Conservation (phyloP, 2,329 filamentous ascomycete species). For the Trichoderma polysporum region DNA sequence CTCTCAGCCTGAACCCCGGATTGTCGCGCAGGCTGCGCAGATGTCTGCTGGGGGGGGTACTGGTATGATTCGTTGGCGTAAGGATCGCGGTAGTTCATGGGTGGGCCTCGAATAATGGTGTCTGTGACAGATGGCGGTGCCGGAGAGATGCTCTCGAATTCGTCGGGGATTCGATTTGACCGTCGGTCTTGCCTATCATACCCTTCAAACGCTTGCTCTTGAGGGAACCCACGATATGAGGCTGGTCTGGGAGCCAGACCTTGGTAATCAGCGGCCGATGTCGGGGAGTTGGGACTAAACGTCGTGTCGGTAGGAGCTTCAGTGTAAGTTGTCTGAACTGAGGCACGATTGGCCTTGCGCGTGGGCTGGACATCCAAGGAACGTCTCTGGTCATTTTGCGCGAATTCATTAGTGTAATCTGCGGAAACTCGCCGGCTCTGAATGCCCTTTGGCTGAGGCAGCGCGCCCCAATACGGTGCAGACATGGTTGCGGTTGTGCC, state of each 20-base stretch:
- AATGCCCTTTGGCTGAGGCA: constrained; percentile 49
- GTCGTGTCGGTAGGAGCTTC: constrained; percentile 59
- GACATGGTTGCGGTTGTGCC: constrained; percentile 41
- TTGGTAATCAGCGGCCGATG: constrained; percentile 49
- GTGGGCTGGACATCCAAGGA: constrained; percentile 40
- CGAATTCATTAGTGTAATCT: constrained; percentile 30
- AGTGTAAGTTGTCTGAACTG: constrained; percentile 55
- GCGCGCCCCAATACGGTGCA: constrained; percentile 57
- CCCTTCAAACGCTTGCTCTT: constrained; percentile 40
- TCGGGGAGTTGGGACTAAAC: constrained; percentile 57
- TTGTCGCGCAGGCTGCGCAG: not conserved
- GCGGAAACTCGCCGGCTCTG: constrained; percentile 39
- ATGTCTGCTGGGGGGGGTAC: constrained; percentile 27
- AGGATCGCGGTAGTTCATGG: constrained; percentile 56
- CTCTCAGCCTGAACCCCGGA: constrained; percentile 24
- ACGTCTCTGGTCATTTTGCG: constrained; percentile 33
- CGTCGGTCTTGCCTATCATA: constrained; percentile 19
- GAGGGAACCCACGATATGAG: constrained; percentile 51
- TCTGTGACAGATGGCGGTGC: constrained; percentile 58
- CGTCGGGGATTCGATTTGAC: constrained; percentile 33
- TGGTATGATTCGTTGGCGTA: constrained; percentile 34
- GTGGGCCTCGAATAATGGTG: constrained; percentile 54
- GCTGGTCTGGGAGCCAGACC: constrained; percentile 60
- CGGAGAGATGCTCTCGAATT: constrained; percentile 37
- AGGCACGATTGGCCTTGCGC: constrained; percentile 51